Base-by-base conservation (phyloP, 1,139 yeast species). In the Kodamaea suecica region DNA sequence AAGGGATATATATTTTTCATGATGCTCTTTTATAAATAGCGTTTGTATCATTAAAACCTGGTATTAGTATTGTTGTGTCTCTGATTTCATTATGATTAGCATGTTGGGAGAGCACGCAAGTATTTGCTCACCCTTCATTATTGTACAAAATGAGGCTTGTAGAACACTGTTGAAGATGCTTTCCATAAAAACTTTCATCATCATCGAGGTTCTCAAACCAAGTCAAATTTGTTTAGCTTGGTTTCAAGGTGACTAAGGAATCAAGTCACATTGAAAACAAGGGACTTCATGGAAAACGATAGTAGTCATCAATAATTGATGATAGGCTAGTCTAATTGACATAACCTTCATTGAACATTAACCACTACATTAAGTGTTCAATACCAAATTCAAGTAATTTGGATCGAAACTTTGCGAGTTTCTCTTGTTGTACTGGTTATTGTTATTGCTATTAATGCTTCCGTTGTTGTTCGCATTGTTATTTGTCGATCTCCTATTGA, bases 401-500 rank as follows among this genome's bases (percentile, higher is more conserved):
- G 50, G 48, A 13, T 46, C 49, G 27, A 45, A 44, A 21, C 38
- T 41, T 29, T 45, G 49, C 5, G 49, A 46, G 34, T 43, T 44
- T 39, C 50, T 43, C 42, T 46, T 46, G 33, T 37, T 39, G 34
- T 38, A 31, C 23, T 33, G 37, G 30, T 39, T 36, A 29, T 33
- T 28, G 30, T 29, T 33, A 30, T 33, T 35, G 27, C 34, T 34
- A 19, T 19, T 19, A 9, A 19, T 19, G 21, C 8, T 9, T 6
- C 21, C 21, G 21, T 19, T 19, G 6, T n/a, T 10, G 23, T 20
- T 8, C n/a, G n/a, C n/a, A 10, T 12, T 12, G 5, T 17, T 17
- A 30, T 52, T 46, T 40, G 48, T 41, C 4, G 55, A 50, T 36
- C 50, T 53, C 39, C 56, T 50, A 37, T 53, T 52, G 26, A 45